phyloP scores from a whole-genome alignment of 2,329 filamentous ascomycete species.

The Colletotrichum sp. region DNA sequence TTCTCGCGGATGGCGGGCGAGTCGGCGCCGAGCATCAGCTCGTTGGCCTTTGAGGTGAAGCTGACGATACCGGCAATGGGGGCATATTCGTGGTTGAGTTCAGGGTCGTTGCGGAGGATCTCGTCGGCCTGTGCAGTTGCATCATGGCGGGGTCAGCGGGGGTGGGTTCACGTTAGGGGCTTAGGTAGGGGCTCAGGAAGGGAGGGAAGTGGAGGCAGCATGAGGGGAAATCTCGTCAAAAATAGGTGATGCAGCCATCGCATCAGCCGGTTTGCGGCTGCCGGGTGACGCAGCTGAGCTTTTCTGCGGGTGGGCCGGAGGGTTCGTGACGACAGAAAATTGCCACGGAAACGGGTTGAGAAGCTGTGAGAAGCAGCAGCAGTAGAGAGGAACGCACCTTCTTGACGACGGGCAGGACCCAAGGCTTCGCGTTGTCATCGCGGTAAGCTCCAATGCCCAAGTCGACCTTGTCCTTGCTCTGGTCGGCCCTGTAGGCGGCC shows the following conservation, averaged over 20 bases:
- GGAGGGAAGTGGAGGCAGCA: neutral
- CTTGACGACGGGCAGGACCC: constrained; percentile 94
- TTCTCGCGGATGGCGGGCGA: constrained; percentile 86
- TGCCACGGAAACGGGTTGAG: neutral
- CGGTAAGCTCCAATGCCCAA: constrained; percentile 92
- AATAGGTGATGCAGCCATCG: neutral
- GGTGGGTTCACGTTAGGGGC: neutral
- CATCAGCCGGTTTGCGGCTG: neutral
- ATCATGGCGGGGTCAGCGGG: constrained; percentile 23
- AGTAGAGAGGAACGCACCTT: constrained; percentile 66
- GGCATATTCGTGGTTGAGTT: constrained; percentile 97
- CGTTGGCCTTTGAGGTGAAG: constrained; percentile 89
- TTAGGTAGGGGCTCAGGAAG: neutral
- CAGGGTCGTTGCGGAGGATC: constrained; percentile 84
- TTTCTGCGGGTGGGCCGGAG: neutral
- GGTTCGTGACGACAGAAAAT: neutral
- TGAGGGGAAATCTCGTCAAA: neutral
- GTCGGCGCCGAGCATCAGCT: constrained; percentile 81
- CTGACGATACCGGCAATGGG: constrained; percentile 88
- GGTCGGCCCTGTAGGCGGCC: constrained; percentile 84
- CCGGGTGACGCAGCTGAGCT: constrained; percentile 10
- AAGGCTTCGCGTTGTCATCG: constrained; percentile 94
- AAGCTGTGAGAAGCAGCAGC: neutral
- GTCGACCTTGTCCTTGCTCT: constrained; percentile 83
- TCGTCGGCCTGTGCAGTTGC: constrained; percentile 77